Percentiles rank a stretch among this genome's conserved stretches.
Evolutionary conservation across 768 basidiomycete species (phyloP).

Genomic region (Hemileccinum rubropunctum): DNA sequence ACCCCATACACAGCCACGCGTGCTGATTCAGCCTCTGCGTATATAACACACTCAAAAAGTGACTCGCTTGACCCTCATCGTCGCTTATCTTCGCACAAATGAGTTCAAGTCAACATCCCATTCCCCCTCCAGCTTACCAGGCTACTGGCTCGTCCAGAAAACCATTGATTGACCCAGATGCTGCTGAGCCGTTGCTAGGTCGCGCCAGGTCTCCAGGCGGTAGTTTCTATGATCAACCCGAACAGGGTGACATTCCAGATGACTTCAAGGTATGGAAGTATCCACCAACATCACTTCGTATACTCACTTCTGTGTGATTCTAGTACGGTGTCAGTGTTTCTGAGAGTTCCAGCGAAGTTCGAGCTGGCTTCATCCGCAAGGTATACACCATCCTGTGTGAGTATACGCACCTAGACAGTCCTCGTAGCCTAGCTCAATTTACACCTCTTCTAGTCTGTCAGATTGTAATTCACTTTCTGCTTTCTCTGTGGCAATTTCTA

Average conservation of each 20-base stretch:
- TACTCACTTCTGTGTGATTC: constrained; percentile 7
- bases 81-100: constrained; percentile 39
- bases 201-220: constrained; percentile 43
- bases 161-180: constrained; percentile 33
- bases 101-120: constrained; percentile 54
- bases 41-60: constrained; percentile 12
- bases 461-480: constrained; percentile 48
- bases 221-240: constrained; percentile 73
- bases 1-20: constrained; percentile 18
- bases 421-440: not conserved
- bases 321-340: constrained; percentile 82
- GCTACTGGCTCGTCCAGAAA: constrained; percentile 39
- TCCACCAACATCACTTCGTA: not conserved
- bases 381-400: constrained; percentile 87
- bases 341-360: constrained; percentile 74
- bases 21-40: constrained; percentile 23
- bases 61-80: constrained; percentile 6
- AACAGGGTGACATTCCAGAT: constrained; percentile 74
- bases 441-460: constrained; percentile 53
- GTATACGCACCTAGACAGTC: constrained; percentile 26
- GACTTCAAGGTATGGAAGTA: constrained; percentile 80
- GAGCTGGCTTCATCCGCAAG: constrained; percentile 86
- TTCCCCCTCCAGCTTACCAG: constrained; percentile 59
- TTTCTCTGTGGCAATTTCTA: not conserved
- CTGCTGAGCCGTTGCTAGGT: constrained; percentile 56